phyloP scores from a whole-genome alignment of 1,139 yeast genomes.

The Geotrichum histeridarum region DNA sequence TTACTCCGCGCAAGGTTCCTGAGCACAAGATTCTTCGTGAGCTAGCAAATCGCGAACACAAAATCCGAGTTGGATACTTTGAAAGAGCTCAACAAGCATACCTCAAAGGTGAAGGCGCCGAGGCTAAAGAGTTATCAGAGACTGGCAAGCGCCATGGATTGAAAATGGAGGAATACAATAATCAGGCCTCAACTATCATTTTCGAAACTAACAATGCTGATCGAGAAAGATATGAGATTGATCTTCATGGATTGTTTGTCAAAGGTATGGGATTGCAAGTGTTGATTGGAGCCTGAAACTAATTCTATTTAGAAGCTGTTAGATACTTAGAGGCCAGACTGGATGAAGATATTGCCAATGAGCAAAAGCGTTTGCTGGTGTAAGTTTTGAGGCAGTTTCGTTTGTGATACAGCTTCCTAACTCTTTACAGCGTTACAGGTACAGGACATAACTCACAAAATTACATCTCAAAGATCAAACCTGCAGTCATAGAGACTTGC shows the following conservation, averaged over 20 bases:
- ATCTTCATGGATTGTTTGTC: conserved; percentile 85
- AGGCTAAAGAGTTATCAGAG: conserved; percentile 69
- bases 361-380: conserved; percentile 48
- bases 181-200: conserved; percentile 78
- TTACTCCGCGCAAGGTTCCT: too few species aligned
- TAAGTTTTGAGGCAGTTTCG: conserved; percentile 16
- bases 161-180: conserved; percentile 65
- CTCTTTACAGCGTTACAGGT: conserved; percentile 68
- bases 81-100: conserved; percentile 73
- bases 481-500: conserved; percentile 80
- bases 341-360: conserved; percentile 53
- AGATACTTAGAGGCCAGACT: conserved; percentile 69
- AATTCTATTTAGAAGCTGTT: conserved; percentile 55
- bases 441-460: conserved; percentile 80
- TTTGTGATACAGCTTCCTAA: neutral
- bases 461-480: conserved; percentile 82
- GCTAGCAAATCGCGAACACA: conserved; percentile 62
- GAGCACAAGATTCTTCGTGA: conserved; percentile 38
- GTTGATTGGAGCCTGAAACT: neutral
- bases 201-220: conserved; percentile 85
- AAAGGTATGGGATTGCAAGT: conserved; percentile 34
- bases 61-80: conserved; percentile 52
- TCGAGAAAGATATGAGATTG: conserved; percentile 78
- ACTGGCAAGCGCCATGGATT: conserved; percentile 55
- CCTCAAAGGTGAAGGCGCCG: conserved; percentile 62